These are phyloP conservation scores for Cladorrhinum samala DNA, from an alignment of 495 filamentous ascomycete species.

Conservation along the genomic window DNA sequence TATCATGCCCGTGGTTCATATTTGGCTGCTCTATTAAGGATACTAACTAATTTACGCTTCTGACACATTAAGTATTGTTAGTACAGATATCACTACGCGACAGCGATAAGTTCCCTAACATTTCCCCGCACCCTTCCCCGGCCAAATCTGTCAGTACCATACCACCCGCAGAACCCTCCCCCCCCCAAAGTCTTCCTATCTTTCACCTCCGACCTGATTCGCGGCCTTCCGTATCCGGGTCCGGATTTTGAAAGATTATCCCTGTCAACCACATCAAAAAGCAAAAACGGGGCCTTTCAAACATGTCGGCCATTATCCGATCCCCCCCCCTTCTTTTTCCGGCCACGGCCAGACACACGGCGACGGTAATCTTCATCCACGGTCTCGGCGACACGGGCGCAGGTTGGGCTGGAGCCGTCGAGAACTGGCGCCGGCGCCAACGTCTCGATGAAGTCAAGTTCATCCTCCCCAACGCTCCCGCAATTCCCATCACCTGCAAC, in stretches of 20 bases:
- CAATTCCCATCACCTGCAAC: constrained; percentile 84
- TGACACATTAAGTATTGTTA: too few relatives aligned
- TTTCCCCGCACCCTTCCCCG: neutral
- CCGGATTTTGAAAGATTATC: neutral
- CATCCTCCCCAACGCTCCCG: constrained; percentile 89
- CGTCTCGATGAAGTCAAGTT: constrained; percentile 88
- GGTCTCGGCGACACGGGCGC: constrained; percentile 67
- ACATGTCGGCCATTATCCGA: constrained; percentile 30
- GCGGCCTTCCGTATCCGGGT: neutral
- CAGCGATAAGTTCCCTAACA: neutral
- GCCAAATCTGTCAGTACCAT: too few relatives aligned
- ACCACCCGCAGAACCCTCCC: too few relatives aligned
- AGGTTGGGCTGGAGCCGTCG: constrained; percentile 73
- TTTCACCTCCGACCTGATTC: neutral
- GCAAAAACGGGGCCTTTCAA: too few relatives aligned
- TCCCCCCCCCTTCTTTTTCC: constrained; percentile 61
- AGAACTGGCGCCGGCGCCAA: constrained; percentile 79
- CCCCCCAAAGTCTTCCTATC: too few relatives aligned
- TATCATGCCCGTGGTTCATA: too few relatives aligned
- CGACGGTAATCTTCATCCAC: constrained; percentile 90
- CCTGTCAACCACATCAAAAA: neutral
- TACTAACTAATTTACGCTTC: too few relatives aligned
- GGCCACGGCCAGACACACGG: constrained; percentile 83
- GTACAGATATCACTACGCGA: neutral
- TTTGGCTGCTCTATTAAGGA: too few relatives aligned